A percentile compares a stretch with the other conserved stretches of the same genome.
Evolutionary conservation across 2,329 filamentous ascomycete species (phyloP).

Genomic region (Trichoderma breve): DNA sequence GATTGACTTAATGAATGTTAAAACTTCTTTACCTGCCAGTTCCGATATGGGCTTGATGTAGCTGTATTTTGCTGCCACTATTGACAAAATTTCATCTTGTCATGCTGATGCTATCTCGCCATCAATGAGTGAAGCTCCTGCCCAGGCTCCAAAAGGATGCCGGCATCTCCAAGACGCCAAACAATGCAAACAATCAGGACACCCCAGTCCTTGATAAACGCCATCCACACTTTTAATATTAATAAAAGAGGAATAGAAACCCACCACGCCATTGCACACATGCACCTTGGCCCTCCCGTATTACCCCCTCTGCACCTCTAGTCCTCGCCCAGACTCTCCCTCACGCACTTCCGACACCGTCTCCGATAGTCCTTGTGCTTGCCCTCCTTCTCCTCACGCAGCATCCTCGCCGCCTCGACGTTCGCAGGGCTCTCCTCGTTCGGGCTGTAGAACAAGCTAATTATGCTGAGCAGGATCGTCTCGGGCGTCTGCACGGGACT

Average conservation of each 20-base stretch:
- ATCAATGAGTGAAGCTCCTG: background rate
- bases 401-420: slow-evolving; percentile 84
- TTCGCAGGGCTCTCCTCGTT: slow-evolving; percentile 97
- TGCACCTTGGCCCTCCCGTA: background rate
- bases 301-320: slow-evolving; percentile 27
- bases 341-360: slow-evolving; percentile 72
- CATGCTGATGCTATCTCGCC: background rate
- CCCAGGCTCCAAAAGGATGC: background rate
- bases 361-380: slow-evolving; percentile 71
- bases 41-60: background rate
- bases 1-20: background rate
- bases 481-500: slow-evolving; percentile 91
- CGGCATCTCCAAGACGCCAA: slow-evolving; percentile 18
- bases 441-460: slow-evolving; percentile 86
- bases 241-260: background rate
- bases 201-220: background rate
- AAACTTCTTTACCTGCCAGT: background rate
- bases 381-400: slow-evolving; percentile 71
- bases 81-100: background rate
- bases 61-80: background rate
- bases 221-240: background rate
- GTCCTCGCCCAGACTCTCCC: slow-evolving; percentile 77
- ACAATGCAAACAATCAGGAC: slow-evolving; percentile 14
- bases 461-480: slow-evolving; percentile 87
- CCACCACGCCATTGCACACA: background rate